phyloP scores from a whole-genome alignment of 768 basidiomycete species.

The Phanerodontia chrysosporium region DNA sequence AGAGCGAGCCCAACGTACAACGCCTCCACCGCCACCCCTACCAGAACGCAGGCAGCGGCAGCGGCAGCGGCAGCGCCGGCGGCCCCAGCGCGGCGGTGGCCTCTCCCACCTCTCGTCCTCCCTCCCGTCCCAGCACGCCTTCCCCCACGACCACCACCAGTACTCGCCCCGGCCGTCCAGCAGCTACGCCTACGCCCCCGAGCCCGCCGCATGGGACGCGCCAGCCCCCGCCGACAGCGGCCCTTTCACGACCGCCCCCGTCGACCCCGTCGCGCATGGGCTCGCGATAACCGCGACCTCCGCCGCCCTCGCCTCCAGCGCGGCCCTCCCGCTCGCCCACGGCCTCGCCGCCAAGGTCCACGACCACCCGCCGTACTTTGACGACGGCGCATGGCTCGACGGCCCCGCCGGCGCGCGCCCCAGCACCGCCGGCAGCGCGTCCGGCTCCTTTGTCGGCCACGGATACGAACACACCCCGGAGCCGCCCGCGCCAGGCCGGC shows the following conservation, averaged over 20 bases:
- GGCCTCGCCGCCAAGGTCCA: neutral
- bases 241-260: slow-evolving; percentile 5
- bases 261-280: neutral
- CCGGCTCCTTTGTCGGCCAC: neutral
- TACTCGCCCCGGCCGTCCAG: slow-evolving; percentile 5
- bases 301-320: neutral
- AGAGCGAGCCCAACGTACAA: neutral
- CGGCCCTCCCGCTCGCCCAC: neutral
- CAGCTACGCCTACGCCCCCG: slow-evolving; percentile 4
- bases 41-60: too few species aligned
- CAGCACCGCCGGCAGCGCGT: slow-evolving; percentile 2
- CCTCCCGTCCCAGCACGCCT: neutral
- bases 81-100: too few species aligned
- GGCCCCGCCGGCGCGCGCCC: neutral
- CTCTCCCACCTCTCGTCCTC: slow-evolving; percentile 1
- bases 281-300: slow-evolving; percentile 7
- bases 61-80: neutral
- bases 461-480: neutral
- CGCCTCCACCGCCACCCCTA: neutral
- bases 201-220: neutral
- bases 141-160: neutral
- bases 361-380: neutral
- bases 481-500: neutral
- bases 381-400: slow-evolving; percentile 6
- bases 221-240: neutral